Percentiles rank a stretch among this genome's conserved stretches.
Evolutionary conservation across 768 basidiomycete species (phyloP).

Genomic region (Pleurotus ostreatus): DNA sequence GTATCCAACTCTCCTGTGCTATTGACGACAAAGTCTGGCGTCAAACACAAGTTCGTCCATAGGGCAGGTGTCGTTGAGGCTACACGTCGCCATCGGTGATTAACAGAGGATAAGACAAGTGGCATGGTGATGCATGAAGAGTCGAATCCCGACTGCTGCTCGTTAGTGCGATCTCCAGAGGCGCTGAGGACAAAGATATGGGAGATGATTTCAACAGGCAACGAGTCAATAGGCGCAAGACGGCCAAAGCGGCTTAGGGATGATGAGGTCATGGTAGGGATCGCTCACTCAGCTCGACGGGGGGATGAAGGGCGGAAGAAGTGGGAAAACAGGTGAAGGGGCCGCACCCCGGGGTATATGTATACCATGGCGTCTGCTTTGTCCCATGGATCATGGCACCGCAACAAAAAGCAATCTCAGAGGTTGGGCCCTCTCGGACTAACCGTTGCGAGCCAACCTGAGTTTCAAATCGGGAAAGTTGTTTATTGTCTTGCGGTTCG

Average conservation of each 20-base stretch:
- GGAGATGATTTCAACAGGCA: conserved; percentile 56
- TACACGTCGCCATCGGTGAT: conserved; percentile 48
- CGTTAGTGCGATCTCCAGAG: conserved; percentile 21
- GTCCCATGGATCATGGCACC: conserved; percentile 1
- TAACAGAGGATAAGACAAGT: conserved; percentile 42
- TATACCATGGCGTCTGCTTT: conserved; percentile 4
- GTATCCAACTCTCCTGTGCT: conserved; percentile 24
- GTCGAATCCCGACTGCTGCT: conserved; percentile 28
- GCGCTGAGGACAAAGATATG: conserved; percentile 51
- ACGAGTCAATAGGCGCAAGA: conserved; percentile 30
- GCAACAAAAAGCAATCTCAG: conserved; percentile 6
- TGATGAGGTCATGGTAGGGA: not conserved
- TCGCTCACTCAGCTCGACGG: not conserved
- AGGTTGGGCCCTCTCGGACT: conserved; percentile 3
- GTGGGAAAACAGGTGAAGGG: conserved; percentile 31
- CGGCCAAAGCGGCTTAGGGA: not conserved
- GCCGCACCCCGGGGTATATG: conserved; percentile 10
- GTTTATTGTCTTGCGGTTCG: conserved; percentile 8
- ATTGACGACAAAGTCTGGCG: conserved; percentile 21
- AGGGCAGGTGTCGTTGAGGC: conserved; percentile 44
- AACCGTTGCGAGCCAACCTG: conserved; percentile 8
- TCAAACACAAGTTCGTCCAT: conserved; percentile 54
- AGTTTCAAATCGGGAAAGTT: conserved; percentile 7
- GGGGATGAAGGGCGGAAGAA: conserved; percentile 24
- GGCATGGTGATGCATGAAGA: conserved; percentile 40